phyloP scores from a whole-genome alignment of 441 rosid species.

The Mallotus japonicus region DNA sequence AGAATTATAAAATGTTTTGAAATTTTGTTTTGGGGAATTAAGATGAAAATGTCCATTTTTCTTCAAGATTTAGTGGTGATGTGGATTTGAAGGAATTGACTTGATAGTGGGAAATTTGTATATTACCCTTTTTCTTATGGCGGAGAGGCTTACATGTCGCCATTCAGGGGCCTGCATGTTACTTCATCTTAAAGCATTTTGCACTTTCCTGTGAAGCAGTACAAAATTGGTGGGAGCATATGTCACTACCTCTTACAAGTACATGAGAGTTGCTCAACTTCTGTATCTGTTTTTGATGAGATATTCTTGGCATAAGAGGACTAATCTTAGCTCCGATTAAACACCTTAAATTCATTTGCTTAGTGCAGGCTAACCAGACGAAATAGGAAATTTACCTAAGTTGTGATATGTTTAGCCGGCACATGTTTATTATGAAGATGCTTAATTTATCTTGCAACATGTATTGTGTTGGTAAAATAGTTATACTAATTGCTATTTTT shows the following conservation, averaged over 20 bases:
- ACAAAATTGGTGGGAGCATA: not conserved
- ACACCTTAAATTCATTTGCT: not conserved
- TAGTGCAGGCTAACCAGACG: not conserved
- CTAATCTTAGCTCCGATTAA: not conserved
- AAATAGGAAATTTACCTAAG: too few relatives aligned
- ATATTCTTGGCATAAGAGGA: not conserved
- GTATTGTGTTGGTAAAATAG: constrained; percentile 11
- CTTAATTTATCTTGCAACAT: not conserved
- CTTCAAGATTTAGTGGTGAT: not conserved
- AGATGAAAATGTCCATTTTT: too few relatives aligned
- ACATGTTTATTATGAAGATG: not conserved
- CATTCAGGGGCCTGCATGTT: too few relatives aligned
- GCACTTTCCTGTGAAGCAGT: too few relatives aligned
- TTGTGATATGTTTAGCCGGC: not conserved
- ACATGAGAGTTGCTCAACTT: not conserved
- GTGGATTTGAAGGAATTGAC: not conserved
- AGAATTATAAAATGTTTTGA: too few relatives aligned
- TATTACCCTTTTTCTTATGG: not conserved
- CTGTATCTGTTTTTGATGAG: not conserved
- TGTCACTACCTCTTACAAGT: not conserved
- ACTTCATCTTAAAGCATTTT: too few relatives aligned
- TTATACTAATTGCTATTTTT: constrained; percentile 18
- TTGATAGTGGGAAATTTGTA: not conserved
- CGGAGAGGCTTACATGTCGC: too few relatives aligned
- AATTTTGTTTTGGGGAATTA: too few relatives aligned